Conservation (phyloP, 176 grass and related monocot species). For the Lolium rigidum region DNA sequence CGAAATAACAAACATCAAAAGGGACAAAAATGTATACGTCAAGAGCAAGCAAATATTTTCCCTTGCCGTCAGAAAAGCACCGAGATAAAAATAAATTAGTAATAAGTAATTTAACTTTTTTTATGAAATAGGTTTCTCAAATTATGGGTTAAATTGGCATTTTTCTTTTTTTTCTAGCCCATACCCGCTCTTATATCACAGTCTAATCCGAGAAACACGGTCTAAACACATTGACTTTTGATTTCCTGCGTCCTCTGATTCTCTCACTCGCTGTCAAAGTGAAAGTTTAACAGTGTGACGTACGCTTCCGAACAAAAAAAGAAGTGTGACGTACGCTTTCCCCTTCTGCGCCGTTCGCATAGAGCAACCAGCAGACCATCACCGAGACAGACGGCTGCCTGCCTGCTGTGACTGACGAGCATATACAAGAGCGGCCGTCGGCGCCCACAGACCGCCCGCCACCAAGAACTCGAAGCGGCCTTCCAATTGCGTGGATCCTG, state of each 20-base stretch:
- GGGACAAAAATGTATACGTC: not conserved
- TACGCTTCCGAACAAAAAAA: not conserved
- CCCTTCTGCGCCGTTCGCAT: not conserved
- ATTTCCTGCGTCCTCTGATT: not conserved
- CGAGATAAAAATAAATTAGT: not conserved
- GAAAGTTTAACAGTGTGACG: conserved; percentile 25
- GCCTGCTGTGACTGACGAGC: not conserved
- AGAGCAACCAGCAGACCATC: not conserved
- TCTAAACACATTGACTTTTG: not conserved
- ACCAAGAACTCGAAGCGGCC: not conserved
- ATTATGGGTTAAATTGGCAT: too few species aligned
- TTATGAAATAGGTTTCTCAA: too few species aligned
- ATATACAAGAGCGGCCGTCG: conserved; percentile 25
- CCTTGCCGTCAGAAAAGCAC: not conserved
- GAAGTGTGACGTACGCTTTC: not conserved
- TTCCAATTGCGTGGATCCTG: not conserved
- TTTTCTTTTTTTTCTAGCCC: too few species aligned
- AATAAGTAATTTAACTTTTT: too few species aligned
- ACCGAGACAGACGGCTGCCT: not conserved
- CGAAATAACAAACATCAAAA: too few species aligned
- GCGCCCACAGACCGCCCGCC: not conserved
- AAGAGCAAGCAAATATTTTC: not conserved
- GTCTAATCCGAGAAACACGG: not conserved
- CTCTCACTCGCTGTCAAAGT: not conserved
- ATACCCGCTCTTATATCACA: too few species aligned